phyloP scores from a whole-genome alignment of 2,329 filamentous ascomycete species.

The Stagonosporopsis vannaccii region DNA sequence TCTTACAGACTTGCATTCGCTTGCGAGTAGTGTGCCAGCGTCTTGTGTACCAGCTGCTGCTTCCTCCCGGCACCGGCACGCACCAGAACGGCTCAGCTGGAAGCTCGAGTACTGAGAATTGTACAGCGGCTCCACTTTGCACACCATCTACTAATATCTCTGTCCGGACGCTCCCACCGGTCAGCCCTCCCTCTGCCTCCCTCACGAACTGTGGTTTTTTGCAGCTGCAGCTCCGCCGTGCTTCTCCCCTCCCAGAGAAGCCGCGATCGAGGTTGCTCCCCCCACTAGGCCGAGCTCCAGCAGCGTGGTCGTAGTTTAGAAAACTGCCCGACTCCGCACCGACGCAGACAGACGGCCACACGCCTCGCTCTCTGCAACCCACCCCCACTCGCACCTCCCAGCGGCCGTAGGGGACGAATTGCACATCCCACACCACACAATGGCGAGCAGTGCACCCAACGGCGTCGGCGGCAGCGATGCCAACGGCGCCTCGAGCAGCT shows the following conservation, averaged over 20 bases:
- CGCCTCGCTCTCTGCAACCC: not conserved
- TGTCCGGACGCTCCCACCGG: slow-evolving; percentile 31
- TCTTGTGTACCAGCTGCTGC: slow-evolving; percentile 15
- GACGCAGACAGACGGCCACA: slow-evolving; percentile 5
- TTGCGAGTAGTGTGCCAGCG: slow-evolving; percentile 12
- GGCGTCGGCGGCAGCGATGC: slow-evolving; percentile 51
- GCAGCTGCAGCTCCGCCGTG: not conserved
- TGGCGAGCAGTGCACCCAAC: slow-evolving; percentile 44
- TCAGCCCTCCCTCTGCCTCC: slow-evolving; percentile 13
- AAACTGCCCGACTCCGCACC: slow-evolving; percentile 35
- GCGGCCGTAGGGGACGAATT: slow-evolving; percentile 25
- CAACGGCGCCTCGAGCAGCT: slow-evolving; percentile 68
- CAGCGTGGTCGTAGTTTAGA: slow-evolving; percentile 25
- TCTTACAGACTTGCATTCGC: slow-evolving; percentile 14
- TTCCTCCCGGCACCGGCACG: slow-evolving; percentile 16
- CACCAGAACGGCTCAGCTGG: slow-evolving; percentile 6
- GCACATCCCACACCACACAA: slow-evolving; percentile 18
- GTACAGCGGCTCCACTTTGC: slow-evolving; percentile 16
- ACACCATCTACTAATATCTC: slow-evolving; percentile 27
- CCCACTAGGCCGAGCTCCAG: slow-evolving; percentile 35
- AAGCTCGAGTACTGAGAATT: slow-evolving; percentile 17
- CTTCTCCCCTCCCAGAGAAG: slow-evolving; percentile 12
- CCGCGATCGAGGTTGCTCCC: slow-evolving; percentile 20
- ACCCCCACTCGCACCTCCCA: slow-evolving; percentile 24
- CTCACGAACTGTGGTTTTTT: not conserved